Evolutionary conservation across 2,329 filamentous ascomycete species (phyloP).

Genomic region (Aspergillus sp.): DNA sequence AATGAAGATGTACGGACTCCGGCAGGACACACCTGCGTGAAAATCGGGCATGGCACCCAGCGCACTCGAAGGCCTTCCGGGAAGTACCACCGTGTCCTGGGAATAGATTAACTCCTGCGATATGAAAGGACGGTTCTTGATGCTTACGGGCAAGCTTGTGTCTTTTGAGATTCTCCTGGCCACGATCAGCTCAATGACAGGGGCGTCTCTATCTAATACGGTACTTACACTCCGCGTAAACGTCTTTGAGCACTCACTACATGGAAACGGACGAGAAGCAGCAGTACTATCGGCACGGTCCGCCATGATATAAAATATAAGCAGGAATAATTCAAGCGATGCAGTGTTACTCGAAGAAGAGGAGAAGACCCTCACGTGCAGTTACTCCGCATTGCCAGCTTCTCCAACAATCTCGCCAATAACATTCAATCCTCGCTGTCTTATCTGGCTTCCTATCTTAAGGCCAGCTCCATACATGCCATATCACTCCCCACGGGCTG

Average conservation of each 20-base stretch:
- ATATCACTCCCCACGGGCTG: too few relatives aligned
- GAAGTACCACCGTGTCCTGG: neutral
- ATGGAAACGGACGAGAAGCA: neutral
- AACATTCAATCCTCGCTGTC: too few relatives aligned
- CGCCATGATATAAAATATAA: too few relatives aligned
- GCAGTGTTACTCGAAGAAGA: too few relatives aligned
- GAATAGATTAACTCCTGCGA: too few relatives aligned
- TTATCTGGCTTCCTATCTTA: too few relatives aligned
- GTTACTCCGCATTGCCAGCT: too few relatives aligned
- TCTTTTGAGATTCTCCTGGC: conserved; percentile 2
- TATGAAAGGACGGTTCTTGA: neutral
- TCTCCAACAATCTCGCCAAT: too few relatives aligned
- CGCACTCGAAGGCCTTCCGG: neutral
- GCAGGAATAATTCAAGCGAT: too few relatives aligned
- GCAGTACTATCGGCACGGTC: neutral
- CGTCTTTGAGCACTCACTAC: neutral
- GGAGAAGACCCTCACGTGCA: too few relatives aligned
- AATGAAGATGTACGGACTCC: neutral
- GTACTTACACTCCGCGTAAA: neutral
- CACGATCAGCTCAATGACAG: neutral
- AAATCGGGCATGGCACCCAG: conserved; percentile 1
- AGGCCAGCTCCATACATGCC: too few relatives aligned
- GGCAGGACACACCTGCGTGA: neutral
- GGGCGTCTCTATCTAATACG: too few relatives aligned
- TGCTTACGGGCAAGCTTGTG: conserved; percentile 5